phyloP scores from a whole-genome alignment of 768 basidiomycete species.

The Butyriboletus loyo region DNA sequence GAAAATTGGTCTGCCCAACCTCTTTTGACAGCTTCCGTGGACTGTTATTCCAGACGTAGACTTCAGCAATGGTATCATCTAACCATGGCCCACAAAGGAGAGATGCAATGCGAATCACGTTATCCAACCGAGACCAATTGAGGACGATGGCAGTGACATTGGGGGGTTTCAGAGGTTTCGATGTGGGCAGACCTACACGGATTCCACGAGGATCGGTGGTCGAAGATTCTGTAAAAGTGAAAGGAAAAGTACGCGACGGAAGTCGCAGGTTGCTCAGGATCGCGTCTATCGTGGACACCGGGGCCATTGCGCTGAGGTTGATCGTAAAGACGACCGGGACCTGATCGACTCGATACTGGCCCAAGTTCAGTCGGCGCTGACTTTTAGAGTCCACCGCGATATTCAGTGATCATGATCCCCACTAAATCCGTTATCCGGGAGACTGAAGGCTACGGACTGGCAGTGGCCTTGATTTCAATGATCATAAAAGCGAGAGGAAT shows the following conservation, averaged over 20 bases:
- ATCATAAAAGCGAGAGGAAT: neutral
- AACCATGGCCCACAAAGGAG: conserved; percentile 48
- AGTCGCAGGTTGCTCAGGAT: conserved; percentile 14
- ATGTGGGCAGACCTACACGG: conserved; percentile 12
- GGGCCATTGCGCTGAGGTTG: conserved; percentile 1
- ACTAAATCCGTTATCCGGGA: neutral
- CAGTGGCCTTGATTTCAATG: neutral
- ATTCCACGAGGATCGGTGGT: neutral
- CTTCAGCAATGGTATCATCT: conserved; percentile 42
- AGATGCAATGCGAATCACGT: conserved; percentile 54
- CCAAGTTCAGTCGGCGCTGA: conserved; percentile 2
- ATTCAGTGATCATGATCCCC: neutral
- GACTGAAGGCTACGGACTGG: neutral
- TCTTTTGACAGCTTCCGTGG: conserved; percentile 39
- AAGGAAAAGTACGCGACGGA: conserved; percentile 13
- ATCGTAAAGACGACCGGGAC: neutral
- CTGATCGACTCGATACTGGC: neutral
- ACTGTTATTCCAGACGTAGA: conserved; percentile 66
- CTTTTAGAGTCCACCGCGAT: neutral
- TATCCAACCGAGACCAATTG: conserved; percentile 66
- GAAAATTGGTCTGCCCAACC: conserved; percentile 32
- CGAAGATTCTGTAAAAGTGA: conserved; percentile 13
- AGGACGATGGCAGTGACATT: conserved; percentile 57
- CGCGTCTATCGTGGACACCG: conserved; percentile 2
- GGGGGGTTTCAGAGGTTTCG: conserved; percentile 17